Percentiles rank a stretch among this genome's conserved stretches.
These are phyloP conservation scores for Didymella glomerata DNA, from an alignment of 2,329 filamentous ascomycete genomes.

Conservation along the genomic window DNA sequence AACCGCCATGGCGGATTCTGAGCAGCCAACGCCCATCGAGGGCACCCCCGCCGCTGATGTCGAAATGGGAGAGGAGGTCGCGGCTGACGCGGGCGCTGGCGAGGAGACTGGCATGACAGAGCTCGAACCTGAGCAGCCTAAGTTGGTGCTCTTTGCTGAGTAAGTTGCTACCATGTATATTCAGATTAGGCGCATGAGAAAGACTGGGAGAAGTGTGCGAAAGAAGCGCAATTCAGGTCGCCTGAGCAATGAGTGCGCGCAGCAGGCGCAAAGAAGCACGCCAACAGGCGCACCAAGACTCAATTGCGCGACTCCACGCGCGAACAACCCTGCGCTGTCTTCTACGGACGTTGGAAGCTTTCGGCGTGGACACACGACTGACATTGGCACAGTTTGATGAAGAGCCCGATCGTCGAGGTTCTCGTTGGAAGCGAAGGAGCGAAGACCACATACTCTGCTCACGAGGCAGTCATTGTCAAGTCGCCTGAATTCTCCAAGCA, in stretches of 20 bases:
- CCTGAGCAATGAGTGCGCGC: neutral
- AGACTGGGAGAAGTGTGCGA: neutral
- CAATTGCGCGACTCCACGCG: neutral
- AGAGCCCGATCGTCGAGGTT: slow-evolving; percentile 59
- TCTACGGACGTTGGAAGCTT: neutral
- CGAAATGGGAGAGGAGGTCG: slow-evolving; percentile 56
- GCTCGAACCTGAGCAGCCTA: slow-evolving; percentile 54
- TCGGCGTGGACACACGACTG: neutral
- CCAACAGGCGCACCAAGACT: neutral
- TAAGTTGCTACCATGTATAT: slow-evolving; percentile 32
- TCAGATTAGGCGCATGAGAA: neutral
- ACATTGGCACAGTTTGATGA: slow-evolving; percentile 52
- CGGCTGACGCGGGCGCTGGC: slow-evolving; percentile 25
- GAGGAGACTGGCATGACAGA: slow-evolving; percentile 51
- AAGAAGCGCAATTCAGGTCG: too few species aligned
- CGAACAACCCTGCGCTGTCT: neutral
- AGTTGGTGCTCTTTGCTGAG: slow-evolving; percentile 57
- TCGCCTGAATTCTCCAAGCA: slow-evolving; percentile 77
- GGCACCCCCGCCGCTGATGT: slow-evolving; percentile 54
- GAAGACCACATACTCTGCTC: slow-evolving; percentile 74
- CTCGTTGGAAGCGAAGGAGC: slow-evolving; percentile 61
- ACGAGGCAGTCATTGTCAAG: slow-evolving; percentile 77
- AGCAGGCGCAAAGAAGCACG: neutral
- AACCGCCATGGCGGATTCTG: slow-evolving; percentile 42
- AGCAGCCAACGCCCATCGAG: slow-evolving; percentile 42